Base-by-base conservation (phyloP, 177 flowering plant species). In the Vitis hybrid region DNA sequence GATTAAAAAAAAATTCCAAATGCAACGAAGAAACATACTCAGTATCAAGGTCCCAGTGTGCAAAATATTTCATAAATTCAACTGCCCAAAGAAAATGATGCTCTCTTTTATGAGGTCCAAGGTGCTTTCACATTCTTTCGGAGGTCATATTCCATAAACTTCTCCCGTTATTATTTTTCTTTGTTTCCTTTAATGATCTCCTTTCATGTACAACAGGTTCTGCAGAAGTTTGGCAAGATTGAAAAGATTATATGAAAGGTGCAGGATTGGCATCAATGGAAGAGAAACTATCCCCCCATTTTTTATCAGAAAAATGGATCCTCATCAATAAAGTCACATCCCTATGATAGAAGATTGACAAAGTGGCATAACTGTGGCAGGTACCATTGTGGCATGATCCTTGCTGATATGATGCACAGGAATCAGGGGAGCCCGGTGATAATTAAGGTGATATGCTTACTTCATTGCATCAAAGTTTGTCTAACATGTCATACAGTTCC, bases 211-310 rank as follows among this genome's bases (percentile, higher is more conserved):
- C 46, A 40, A 40, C 46, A 40, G 46, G 46, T 40, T 40, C 46
- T 40, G 46, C 46, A 40, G 46, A 40, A 40, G 46, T 46, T 48
- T 32, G n/a, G 56, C 7, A 54, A 54, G 11, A 62, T 15, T 46
- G 19, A 48, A 35, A 46, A 9, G n/a, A 15, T 24, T 24, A 15
- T 15, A 21, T 16, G 5, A 13, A 40, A 48, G 65, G 7, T 51
- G 50, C 48, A 65, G 63, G 40, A 64, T 21, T 19, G 10, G 48
- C 55, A 62, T 64, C 57, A 48, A 19, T 58, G 40, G n/a, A 54
- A 21, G 7, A 27, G 52, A 18, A 49, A 40, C 46, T 40, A 40
- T 40, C 46, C 46, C 8, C 46, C 46, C 46, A 40, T 40, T 6
- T 40, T 40, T 40, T 40, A 40, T 40, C 46, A 6, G 46, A 40